These are phyloP conservation scores for Dendrobium catenatum DNA, from an alignment of 106 monocot genomes.

Conservation along the genomic window DNA sequence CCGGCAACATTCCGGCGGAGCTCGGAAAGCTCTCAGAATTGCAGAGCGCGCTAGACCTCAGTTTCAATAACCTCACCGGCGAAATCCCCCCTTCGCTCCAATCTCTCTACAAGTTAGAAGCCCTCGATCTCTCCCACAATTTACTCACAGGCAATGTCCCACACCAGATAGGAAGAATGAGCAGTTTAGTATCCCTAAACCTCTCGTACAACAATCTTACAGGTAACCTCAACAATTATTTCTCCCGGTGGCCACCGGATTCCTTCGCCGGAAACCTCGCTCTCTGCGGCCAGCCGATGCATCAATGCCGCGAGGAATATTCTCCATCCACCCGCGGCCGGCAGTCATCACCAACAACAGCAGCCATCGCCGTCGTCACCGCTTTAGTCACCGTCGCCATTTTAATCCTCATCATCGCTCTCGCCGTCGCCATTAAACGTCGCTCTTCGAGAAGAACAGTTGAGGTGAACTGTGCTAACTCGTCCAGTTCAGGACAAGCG, in stretches of 20 bases:
- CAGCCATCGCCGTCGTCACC: conserved; percentile 41
- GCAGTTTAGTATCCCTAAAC: conserved; percentile 63
- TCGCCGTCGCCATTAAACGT: conserved; percentile 13
- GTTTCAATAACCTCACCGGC: conserved; percentile 57
- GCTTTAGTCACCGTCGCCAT: conserved; percentile 39
- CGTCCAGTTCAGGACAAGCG: conserved; percentile 32
- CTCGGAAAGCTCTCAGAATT: conserved; percentile 56
- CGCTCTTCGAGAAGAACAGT: conserved; percentile 6
- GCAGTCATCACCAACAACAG: conserved; percentile 23
- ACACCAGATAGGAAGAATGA: conserved; percentile 50
- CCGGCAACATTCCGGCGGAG: conserved; percentile 47
- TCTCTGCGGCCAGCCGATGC: conserved; percentile 62
- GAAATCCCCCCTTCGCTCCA: conserved; percentile 54
- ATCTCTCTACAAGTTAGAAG: conserved; percentile 72
- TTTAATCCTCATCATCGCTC: conserved; percentile 26
- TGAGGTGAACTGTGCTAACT: conserved; percentile 57
- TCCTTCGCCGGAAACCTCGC: conserved; percentile 50
- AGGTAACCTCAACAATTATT: conserved; percentile 36
- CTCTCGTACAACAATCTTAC: conserved; percentile 61
- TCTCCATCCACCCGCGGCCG: background rate
- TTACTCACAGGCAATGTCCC: conserved; percentile 51
- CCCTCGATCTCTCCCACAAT: conserved; percentile 75
- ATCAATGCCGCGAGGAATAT: conserved; percentile 20
- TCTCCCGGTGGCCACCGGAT: conserved; percentile 51
- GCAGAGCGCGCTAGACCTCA: conserved; percentile 71